These are phyloP conservation scores for Vigna angularis DNA, from an alignment of 306 rosid genomes.

Conservation along the genomic window DNA sequence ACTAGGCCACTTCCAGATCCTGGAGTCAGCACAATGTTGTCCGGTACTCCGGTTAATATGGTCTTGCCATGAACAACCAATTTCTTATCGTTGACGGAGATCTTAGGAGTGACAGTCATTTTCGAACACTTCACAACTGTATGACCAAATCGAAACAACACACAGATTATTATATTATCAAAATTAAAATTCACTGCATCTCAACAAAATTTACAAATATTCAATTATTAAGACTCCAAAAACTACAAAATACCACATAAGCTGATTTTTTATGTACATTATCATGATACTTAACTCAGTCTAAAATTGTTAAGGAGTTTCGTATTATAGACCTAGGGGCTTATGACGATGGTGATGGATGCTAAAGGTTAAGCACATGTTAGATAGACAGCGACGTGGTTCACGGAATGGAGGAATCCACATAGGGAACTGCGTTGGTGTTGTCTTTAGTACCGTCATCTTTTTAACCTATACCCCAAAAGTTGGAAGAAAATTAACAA, in stretches of 20 bases:
- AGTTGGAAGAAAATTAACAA: not conserved
- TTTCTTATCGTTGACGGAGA: conserved; percentile 71
- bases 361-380: conserved; percentile 30
- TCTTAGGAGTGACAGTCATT: conserved; percentile 84
- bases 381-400: conserved; percentile 30
- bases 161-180: not conserved
- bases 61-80: conserved; percentile 92
- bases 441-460: conserved; percentile 34
- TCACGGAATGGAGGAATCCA: conserved; percentile 27
- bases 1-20: conserved; percentile 70
- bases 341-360: conserved; percentile 11
- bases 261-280: not conserved
- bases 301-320: not conserved
- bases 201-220: conserved; percentile 6
- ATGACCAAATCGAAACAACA: conserved; percentile 25
- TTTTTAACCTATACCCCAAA: conserved; percentile 21
- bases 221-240: not conserved
- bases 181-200: conserved; percentile 1
- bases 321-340: conserved; percentile 36
- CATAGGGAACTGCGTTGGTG: not conserved
- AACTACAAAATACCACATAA: not conserved
- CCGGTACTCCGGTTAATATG: conserved; percentile 80
- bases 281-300: not conserved
- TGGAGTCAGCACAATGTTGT: conserved; percentile 77
- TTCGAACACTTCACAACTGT: conserved; percentile 53